Base-by-base conservation (phyloP, 2,329 filamentous ascomycete genomes). In the Paecilomyces formosus region DNA sequence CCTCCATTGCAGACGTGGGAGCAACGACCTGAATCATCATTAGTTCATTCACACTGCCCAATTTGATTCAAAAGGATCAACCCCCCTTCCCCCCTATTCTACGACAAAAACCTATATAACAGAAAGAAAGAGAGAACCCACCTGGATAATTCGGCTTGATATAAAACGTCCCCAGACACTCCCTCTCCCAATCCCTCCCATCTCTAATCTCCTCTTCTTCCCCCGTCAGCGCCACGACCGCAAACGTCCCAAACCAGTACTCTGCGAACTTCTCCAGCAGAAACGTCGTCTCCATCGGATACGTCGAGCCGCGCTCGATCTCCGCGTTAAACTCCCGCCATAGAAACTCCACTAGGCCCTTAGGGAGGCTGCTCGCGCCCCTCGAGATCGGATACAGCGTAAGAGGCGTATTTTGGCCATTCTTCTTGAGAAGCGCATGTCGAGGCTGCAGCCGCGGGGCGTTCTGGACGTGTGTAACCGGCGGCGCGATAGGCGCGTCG, bases 141-240 rank as follows among this genome's bases (percentile, higher is more conserved):
- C 72, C 72, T 15, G 73, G 73, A 70, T 75, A 75, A 67, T 75
- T 75, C 30, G 73, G 72, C 64, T 75, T 75, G 30, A 73, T 63
- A 70, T 75, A 75, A 63, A 75, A 75, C 51, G 73, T 75, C 26
- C 73, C 73, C 63, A 75, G 39, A 59, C 72, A 75, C 45, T 65
- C 65, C 57, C 57, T 67, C 59, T 68, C 66, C 73, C 73, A 75
- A 49, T 74, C 63, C 55, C 69, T 62, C 0, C 63, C 71, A 30
- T 70, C 65, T 15, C 55, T 55, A 54, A 70, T 24, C 1, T 63
- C 54, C 7, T 53, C 55, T 11, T 65, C 61, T 0, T 63, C 62
- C 57, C 63, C 69, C 12, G 66, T 31, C 2, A 74, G 54, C 8
- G 66, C 72, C 2, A 75, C 64, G 53, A 69, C 70, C 0, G 66